A percentile compares a stretch with the other conserved stretches of the same genome.
Conservation (phyloP, 1,284 basidiomycete genomes). For the Trichosporon asahii region DNA sequence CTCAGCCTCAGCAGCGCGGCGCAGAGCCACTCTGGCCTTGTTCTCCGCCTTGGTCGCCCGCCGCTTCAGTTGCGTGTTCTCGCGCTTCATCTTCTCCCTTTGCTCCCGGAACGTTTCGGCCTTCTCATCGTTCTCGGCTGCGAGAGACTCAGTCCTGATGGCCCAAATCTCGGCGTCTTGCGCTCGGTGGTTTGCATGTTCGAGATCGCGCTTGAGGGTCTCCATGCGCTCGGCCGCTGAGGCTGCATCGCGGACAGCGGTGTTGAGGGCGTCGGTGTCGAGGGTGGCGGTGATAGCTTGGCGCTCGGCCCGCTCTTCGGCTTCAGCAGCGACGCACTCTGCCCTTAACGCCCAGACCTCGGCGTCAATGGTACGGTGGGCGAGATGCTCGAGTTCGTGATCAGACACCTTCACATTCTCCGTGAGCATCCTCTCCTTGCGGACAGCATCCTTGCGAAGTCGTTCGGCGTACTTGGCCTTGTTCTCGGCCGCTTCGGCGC, state of each 20-base stretch:
- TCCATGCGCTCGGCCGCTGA: too few species aligned
- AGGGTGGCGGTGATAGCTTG: too few species aligned
- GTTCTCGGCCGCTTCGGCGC: not conserved
- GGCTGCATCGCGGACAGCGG: too few species aligned
- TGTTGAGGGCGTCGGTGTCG: too few species aligned
- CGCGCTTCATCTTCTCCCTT: not conserved
- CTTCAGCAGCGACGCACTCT: not conserved
- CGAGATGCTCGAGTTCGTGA: not conserved
- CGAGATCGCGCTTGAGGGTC: too few species aligned
- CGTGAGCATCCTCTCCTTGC: too few species aligned
- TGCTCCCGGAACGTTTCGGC: not conserved
- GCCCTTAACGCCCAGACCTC: not conserved
- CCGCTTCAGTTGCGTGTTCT: not conserved
- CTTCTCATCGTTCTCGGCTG: too few species aligned
- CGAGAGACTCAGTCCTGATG: too few species aligned
- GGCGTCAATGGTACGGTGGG: not conserved
- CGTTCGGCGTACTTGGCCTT: not conserved
- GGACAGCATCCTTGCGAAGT: not conserved
- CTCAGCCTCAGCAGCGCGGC: not conserved
- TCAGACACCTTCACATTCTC: not conserved
- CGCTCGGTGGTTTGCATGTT: too few species aligned
- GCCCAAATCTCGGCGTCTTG: too few species aligned
- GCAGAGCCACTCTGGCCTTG: not conserved
- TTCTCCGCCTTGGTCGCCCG: not conserved
- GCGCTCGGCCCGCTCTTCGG: not conserved